A percentile compares a stretch with the other conserved stretches of the same genome.
phyloP scores from a whole-genome alignment of 768 basidiomycete genomes.

The Pisolithus tinctorius region DNA sequence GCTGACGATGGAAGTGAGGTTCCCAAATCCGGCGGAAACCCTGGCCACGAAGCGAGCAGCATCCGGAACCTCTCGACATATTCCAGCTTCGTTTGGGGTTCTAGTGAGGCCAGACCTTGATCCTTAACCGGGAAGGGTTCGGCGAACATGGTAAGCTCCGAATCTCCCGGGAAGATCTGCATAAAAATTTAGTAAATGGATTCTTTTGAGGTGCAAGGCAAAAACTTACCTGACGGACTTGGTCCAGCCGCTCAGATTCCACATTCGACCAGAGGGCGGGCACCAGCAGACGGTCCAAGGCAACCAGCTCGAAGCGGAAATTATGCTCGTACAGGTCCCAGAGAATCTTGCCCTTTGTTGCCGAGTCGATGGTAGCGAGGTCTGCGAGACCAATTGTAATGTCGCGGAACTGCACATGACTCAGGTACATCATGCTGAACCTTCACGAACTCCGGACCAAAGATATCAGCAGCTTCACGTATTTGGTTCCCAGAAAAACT shows the following conservation, averaged over 20 bases:
- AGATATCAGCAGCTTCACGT: not conserved
- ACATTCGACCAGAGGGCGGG: not conserved
- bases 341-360: constrained; percentile 3
- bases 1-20: too few species aligned
- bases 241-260: not conserved
- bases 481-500: not conserved
- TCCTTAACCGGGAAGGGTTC: too few species aligned
- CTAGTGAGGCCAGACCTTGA: too few species aligned
- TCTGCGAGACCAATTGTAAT: not conserved
- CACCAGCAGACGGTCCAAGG: constrained; percentile 5
- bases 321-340: constrained; percentile 15
- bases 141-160: too few species aligned
- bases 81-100: too few species aligned
- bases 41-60: too few species aligned
- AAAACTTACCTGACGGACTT: not conserved
- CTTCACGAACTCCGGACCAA: not conserved
- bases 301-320: constrained; percentile 12
- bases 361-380: not conserved
- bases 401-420: not conserved
- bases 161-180: too few species aligned
- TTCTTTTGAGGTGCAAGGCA: too few species aligned
- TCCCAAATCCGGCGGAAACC: too few species aligned
- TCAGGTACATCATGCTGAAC: not conserved
- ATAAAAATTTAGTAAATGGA: too few species aligned
- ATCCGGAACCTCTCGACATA: too few species aligned